A percentile compares a stretch with the other conserved stretches of the same genome.
phyloP scores from a whole-genome alignment of 176 grass and related monocot genomes.

The Rhynchospora pubera region DNA sequence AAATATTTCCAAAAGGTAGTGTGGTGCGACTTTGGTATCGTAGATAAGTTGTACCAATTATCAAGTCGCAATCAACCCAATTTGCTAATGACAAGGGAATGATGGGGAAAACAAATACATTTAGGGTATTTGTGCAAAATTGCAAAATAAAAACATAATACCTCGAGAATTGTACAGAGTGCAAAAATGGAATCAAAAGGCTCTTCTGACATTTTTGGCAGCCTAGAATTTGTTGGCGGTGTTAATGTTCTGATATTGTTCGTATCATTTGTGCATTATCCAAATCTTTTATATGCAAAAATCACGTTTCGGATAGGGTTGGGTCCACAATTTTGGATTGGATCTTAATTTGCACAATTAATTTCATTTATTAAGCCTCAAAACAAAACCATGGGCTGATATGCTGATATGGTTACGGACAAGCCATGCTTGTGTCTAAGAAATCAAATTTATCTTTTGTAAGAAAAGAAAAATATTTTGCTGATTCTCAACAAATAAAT shows the following conservation, averaged over 20 bases:
- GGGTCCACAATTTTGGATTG: background rate
- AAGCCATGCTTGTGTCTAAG: background rate
- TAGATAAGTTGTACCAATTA: background rate
- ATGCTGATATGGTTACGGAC: background rate
- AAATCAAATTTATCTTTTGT: background rate
- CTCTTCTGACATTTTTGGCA: background rate
- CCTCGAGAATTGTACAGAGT: background rate
- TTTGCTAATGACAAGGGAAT: background rate
- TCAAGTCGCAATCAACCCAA: slow-evolving; percentile 1
- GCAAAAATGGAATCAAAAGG: background rate
- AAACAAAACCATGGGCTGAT: background rate
- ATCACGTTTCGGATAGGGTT: slow-evolving; percentile 1
- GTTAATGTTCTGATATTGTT: background rate
- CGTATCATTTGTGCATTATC: background rate
- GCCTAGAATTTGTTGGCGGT: background rate
- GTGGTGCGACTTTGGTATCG: background rate
- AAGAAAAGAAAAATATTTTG: background rate
- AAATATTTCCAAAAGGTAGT: background rate
- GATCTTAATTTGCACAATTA: background rate
- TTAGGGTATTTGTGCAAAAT: background rate
- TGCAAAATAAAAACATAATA: background rate
- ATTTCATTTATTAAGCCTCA: background rate
- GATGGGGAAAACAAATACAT: background rate
- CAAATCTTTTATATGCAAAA: background rate
- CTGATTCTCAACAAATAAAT: background rate